Conservation (phyloP, 75 land plant species). For the Pinus taeda region DNA sequence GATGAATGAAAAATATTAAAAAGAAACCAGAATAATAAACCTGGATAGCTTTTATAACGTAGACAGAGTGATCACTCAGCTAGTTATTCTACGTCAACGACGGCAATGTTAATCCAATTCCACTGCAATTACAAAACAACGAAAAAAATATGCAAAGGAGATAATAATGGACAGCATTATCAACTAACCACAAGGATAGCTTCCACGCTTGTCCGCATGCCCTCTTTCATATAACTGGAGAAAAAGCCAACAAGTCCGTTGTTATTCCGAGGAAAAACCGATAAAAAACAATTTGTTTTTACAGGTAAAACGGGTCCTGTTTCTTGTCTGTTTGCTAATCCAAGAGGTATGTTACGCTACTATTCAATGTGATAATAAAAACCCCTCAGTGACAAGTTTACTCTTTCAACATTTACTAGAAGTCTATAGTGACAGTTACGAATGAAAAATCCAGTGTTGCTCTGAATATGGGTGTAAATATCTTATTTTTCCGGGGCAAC, state of each 20-base stretch:
- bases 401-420: no score
- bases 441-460: neutral
- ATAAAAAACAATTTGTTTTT: neutral
- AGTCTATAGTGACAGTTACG: no score
- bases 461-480: neutral
- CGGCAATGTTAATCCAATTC: no score
- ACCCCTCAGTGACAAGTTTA: neutral
- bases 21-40: neutral
- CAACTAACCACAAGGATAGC: constrained; percentile 84
- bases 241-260: neutral
- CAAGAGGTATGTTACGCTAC: neutral
- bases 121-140: neutral
- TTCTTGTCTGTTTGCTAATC: no score
- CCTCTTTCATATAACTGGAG: constrained; percentile 95
- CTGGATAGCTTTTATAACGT: neutral
- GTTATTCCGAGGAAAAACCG: neutral
- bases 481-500: neutral
- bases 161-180: neutral
- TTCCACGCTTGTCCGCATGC: constrained; percentile 97
- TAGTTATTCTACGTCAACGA: neutral
- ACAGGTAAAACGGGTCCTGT: no score
- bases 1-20: neutral
- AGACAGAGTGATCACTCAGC: neutral
- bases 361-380: neutral
- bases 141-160: neutral